Evolutionary conservation across 202 grass and related monocot species (phyloP), one percentile per base, ranked within the genome.

Genomic region (Setaria italica): DNA sequence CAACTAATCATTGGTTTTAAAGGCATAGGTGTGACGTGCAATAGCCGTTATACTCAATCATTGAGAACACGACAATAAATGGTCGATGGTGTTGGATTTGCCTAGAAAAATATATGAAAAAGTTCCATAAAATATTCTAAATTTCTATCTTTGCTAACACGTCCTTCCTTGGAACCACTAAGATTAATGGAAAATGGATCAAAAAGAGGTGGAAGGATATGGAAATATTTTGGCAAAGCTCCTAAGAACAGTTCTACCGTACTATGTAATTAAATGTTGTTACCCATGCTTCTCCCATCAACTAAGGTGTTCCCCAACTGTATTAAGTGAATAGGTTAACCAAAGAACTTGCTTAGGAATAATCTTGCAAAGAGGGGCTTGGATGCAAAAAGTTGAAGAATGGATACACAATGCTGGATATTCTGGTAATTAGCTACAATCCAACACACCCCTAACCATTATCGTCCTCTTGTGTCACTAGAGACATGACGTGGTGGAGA

Each of bases 11-110:
- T 42, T 42, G 2, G 5, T 58, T 2, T 14, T 9, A 7, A 21
- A 1, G 33, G 0, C 5, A 25, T 25, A 25, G 3, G 11, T 39
- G 5, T 2, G 5, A 3, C 9, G 0, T 0, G 5, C 21, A 3
- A 43, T 16, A 43, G 0, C 0, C 3, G 1, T 77, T 43, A 29
- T 3, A 4, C 20, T 42, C 7, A 5, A 59, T 45, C 17, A 58
- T 56, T 19, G 17, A 57, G 30, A 37, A 76, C 1, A 35, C 14
- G 25, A 65, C 25, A 79, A 79, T 9, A 21, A 35, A 1, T 11
- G 3, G 21, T 45, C 7, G 17, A 48, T 17, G 3, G 15, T 0
- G 11, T 33, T 5, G 12, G 3, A 51, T 32, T 32, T 67, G 35
- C 34, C 35, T 20, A 67, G 1, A 17, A 19, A 19, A 66, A 66